Percentiles rank a stretch among this genome's conserved stretches.
phyloP scores from a whole-genome alignment of 2,329 filamentous ascomycete genomes.

The Colletotrichum orbiculare region DNA sequence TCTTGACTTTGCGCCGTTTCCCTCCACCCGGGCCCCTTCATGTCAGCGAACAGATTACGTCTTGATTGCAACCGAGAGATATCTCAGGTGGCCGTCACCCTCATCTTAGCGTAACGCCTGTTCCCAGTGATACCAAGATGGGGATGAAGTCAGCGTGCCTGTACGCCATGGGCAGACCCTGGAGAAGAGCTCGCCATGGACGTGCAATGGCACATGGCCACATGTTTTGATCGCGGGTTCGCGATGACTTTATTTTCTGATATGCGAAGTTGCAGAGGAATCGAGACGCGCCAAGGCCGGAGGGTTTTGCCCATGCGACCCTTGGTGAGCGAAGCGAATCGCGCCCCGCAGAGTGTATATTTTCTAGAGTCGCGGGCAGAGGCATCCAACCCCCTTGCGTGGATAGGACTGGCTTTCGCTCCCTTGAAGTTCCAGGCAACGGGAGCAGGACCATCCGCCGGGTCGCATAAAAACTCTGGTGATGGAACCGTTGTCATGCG shows the following conservation, averaged over 20 bases:
- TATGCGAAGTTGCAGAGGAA: slow-evolving; percentile 11
- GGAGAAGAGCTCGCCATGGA: neutral
- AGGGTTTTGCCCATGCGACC: slow-evolving; percentile 18
- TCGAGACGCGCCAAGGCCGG: slow-evolving; percentile 21
- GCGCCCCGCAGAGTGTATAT: slow-evolving; percentile 21
- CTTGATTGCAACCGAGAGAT: slow-evolving; percentile 24
- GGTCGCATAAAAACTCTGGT: slow-evolving; percentile 22
- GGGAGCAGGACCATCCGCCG: slow-evolving; percentile 29
- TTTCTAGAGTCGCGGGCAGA: slow-evolving; percentile 16
- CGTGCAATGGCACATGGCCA: slow-evolving; percentile 12
- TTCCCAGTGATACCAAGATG: slow-evolving; percentile 13
- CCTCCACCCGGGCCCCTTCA: slow-evolving; percentile 30
- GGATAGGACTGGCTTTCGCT: slow-evolving; percentile 1
- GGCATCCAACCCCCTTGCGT: neutral
- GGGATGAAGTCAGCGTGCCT: slow-evolving; percentile 13
- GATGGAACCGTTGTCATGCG: slow-evolving; percentile 29
- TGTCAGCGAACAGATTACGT: slow-evolving; percentile 28
- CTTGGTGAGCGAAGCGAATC: neutral
- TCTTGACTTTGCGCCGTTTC: slow-evolving; percentile 2
- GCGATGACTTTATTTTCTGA: slow-evolving; percentile 22
- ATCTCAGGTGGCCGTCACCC: slow-evolving; percentile 7
- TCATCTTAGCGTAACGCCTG: slow-evolving; percentile 8
- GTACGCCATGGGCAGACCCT: slow-evolving; percentile 12
- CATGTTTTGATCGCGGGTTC: slow-evolving; percentile 29
- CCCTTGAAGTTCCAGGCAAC: slow-evolving; percentile 24